These are phyloP conservation scores for Plasmodium gaboni DNA, from an alignment of 169 alveolate species.

Conservation along the genomic window DNA sequence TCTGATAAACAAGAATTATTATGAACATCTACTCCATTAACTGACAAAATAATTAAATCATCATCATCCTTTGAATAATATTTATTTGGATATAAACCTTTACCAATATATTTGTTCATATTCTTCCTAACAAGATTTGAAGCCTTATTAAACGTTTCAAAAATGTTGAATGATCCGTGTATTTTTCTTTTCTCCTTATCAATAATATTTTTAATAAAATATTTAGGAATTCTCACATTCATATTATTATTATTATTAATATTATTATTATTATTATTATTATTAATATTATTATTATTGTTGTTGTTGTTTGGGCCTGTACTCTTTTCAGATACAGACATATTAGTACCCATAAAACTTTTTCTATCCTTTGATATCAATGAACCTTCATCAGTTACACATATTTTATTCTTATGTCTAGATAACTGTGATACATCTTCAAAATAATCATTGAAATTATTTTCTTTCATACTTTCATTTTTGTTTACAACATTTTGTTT, in stretches of 20 bases:
- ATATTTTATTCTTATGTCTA: background rate
- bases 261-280: background rate
- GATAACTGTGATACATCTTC: background rate
- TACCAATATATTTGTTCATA: constrained; percentile 14
- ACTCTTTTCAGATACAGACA: background rate
- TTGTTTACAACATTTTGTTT: background rate
- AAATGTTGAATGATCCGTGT: constrained; percentile 65
- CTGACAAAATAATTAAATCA: constrained; percentile 43
- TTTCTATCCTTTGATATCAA: background rate
- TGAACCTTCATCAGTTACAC: background rate
- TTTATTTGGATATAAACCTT: constrained; percentile 3
- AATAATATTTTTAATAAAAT: constrained; percentile 8
- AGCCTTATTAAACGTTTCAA: constrained; percentile 55
- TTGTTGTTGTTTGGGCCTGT: background rate
- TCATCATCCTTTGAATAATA: constrained; percentile 38
- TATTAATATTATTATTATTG: background rate
- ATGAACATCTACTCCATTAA: constrained; percentile 73
- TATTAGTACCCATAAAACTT: background rate
- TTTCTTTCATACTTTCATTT: background rate
- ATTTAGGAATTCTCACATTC: background rate
- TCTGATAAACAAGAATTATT: constrained; percentile 69
- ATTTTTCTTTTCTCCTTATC: constrained; percentile 34
- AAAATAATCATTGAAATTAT: background rate
- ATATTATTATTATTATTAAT: background rate
- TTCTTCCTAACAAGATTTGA: constrained; percentile 43